Percentiles rank a stretch among this genome's conserved stretches.
phyloP scores from a whole-genome alignment of 73 alveolate genomes.

The Paramecium sexaurelia region DNA sequence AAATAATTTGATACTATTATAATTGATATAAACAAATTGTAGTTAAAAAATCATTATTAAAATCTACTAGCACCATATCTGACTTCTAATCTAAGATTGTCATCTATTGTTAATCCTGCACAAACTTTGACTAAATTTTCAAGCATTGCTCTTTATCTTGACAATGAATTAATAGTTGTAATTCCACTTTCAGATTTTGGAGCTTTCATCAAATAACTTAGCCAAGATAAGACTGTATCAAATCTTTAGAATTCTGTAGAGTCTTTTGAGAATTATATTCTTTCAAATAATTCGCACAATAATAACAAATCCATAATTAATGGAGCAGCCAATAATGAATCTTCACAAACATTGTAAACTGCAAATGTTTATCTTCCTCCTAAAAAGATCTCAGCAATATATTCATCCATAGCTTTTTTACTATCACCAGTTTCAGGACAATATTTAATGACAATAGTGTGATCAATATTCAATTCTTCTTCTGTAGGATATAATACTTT shows the following conservation, averaged over 20 bases:
- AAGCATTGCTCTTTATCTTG: slow-evolving; percentile 63
- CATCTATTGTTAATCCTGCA: slow-evolving; percentile 66
- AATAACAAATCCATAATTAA: slow-evolving; percentile 89
- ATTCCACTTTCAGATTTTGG: slow-evolving; percentile 58
- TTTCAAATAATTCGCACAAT: slow-evolving; percentile 87
- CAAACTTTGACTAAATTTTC: slow-evolving; percentile 65
- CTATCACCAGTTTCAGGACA: slow-evolving; percentile 96
- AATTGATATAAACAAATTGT: neutral
- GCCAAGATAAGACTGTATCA: slow-evolving; percentile 55
- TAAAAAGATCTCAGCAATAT: slow-evolving; percentile 89
- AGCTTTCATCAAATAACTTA: slow-evolving; percentile 62
- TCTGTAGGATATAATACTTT: slow-evolving; percentile 84
- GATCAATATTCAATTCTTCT: slow-evolving; percentile 89
- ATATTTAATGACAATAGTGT: slow-evolving; percentile 93
- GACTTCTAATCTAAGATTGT: slow-evolving; percentile 56
- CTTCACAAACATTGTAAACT: slow-evolving; percentile 95
- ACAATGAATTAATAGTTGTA: slow-evolving; percentile 44
- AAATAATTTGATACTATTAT: too few relatives aligned
- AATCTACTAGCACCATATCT: slow-evolving; percentile 47
- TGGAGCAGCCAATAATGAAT: slow-evolving; percentile 95
- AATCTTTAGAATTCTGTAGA: slow-evolving; percentile 56
- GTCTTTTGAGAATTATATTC: slow-evolving; percentile 74
- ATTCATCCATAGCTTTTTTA: slow-evolving; percentile 97
- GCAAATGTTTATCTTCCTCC: slow-evolving; percentile 93
- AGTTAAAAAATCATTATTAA: neutral